Base-by-base conservation (phyloP, 164 flowering plant species). In the Houttuynia cordata region DNA sequence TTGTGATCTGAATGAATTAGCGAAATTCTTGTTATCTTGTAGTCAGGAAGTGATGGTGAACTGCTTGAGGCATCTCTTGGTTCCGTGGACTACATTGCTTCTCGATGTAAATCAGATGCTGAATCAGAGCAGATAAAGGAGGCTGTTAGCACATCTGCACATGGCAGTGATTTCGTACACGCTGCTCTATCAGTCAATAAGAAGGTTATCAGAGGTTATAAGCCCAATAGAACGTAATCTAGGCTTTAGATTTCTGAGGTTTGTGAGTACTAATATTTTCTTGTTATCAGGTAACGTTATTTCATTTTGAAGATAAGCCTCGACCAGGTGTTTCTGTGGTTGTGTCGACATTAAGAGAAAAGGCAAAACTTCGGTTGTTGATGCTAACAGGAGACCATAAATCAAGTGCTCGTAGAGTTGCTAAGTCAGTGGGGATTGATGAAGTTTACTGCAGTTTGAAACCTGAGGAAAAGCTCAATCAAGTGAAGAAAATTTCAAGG, bases 351-450 rank as follows among this genome's bases (percentile, higher is more conserved):
- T 70, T 94, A 59, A 76, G 66, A 71, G 78, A 83, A 68, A 70
- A 81, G 57, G 96, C 80, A 65, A 85, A 77, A 70, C 78, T 91
- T 34, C 88, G 76, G 51, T 77, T 94, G 47, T 85, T 91, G 81
- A 91, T 94, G 97, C 67, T 94, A 71, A 94, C 99, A 63, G 99
- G 99, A 62, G 99, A 94, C 73, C 99, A 94, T 64, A 78, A 79
- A 63, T 80, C 91, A 50, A 91, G 97, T 82, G 96, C 97, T 51
- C 60, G 69, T 76, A 88, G 97, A 75, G 97, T 94, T 64, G 96
- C 96, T 39, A 88, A 81, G 60, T 73, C 90, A 47, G 96, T 91
- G 56, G 96, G 96, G 53, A 87, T 94, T 65, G 75, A 62, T 53
- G 93, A 94, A 73, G 86, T 91, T 30, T 71, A 85, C 63, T 76